Percentiles rank a stretch among this genome's conserved stretches.
These are phyloP conservation scores for Podila verticillata DNA, from an alignment of 192 early-diverging fungal genomes.

Conservation along the genomic window DNA sequence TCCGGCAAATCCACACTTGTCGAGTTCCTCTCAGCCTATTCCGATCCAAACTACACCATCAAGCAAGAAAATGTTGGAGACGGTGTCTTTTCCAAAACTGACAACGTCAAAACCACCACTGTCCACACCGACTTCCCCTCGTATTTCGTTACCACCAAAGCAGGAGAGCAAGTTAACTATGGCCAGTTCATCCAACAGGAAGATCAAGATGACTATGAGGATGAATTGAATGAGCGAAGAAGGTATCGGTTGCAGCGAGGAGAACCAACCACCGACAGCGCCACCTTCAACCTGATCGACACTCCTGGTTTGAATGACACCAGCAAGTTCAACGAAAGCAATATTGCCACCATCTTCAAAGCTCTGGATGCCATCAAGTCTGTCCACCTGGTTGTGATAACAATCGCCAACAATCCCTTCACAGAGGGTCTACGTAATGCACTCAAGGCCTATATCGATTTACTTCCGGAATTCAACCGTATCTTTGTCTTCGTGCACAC, in stretches of 20 bases:
- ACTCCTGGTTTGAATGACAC: neutral
- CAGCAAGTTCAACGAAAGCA: neutral
- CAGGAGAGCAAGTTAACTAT: neutral
- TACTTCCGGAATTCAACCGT: neutral
- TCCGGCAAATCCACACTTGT: neutral
- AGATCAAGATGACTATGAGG: neutral
- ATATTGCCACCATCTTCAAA: neutral
- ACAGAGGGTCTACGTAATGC: neutral
- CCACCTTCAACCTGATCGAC: neutral
- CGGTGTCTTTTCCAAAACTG: neutral
- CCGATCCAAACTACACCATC: neutral
- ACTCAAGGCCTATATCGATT: neutral
- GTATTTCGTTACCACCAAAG: neutral
- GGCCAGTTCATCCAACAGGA: neutral
- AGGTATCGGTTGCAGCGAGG: neutral
- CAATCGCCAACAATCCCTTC: neutral
- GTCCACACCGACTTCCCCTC: neutral
- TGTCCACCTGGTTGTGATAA: neutral
- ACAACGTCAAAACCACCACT: neutral
- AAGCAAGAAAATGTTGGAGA: neutral
- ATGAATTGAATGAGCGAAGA: neutral
- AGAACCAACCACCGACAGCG: too few species aligned
- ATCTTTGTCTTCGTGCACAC: neutral
- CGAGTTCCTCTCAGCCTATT: neutral
- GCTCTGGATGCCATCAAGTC: neutral